Percentiles rank a stretch among this genome's conserved stretches.
Conservation (phyloP, 2,329 filamentous ascomycete species). For the Pseudocercospora eumusae region DNA sequence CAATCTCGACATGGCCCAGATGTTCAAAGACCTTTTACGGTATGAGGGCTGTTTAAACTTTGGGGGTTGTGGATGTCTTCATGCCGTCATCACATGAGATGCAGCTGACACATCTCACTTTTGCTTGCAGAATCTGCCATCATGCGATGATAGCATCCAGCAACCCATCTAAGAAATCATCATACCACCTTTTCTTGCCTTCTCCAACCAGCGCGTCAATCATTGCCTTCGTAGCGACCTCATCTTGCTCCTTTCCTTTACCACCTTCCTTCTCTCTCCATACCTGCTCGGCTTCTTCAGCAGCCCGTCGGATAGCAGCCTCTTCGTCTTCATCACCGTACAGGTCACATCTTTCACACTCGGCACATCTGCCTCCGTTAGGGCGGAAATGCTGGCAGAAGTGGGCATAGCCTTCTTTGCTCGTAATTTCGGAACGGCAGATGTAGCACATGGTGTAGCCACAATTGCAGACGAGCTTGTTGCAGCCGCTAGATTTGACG, state of each 20-base stretch:
- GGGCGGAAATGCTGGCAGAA: constrained; percentile 96
- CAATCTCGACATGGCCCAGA: background rate
- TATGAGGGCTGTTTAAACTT: background rate
- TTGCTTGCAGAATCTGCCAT: background rate
- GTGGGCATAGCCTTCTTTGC: constrained; percentile 79
- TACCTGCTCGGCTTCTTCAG: constrained; percentile 46
- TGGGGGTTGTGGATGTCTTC: too few species aligned
- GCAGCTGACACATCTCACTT: too few species aligned
- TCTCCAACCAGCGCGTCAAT: constrained; percentile 27
- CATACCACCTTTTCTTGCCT: constrained; percentile 25
- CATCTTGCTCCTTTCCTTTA: constrained; percentile 30
- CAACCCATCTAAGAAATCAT: constrained; percentile 26
- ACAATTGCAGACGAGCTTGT: constrained; percentile 93
- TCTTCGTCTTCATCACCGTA: constrained; percentile 54
- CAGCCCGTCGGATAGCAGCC: constrained; percentile 44
- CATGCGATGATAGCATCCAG: constrained; percentile 24
- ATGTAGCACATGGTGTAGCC: constrained; percentile 99
- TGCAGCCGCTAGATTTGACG: constrained; percentile 91
- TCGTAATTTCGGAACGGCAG: constrained; percentile 64
- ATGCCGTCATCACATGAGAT: too few species aligned
- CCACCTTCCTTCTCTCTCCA: constrained; percentile 48
- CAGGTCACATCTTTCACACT: constrained; percentile 66
- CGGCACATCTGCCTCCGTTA: constrained; percentile 70
- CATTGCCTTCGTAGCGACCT: constrained; percentile 18
- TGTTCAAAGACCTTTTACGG: background rate